Base-by-base conservation (phyloP, 495 filamentous ascomycete genomes). In the Chaetomium fimeti region DNA sequence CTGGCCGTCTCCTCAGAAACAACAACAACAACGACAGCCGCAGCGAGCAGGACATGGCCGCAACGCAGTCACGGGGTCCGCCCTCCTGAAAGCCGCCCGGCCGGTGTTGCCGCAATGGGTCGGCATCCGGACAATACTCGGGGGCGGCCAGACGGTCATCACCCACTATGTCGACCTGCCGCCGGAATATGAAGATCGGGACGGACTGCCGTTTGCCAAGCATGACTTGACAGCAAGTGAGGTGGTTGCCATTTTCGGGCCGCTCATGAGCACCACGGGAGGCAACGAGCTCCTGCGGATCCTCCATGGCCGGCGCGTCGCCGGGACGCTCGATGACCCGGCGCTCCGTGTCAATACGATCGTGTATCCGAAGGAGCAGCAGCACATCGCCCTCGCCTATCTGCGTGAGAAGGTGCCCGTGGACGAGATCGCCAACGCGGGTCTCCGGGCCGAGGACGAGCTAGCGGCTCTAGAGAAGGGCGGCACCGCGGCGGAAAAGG, bases 251-350 rank as follows among this genome's bases (percentile, higher is more conserved):
- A 83, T 94, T 5, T 93, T 96, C 66, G 85, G 87, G 1, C 69
- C 76, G 0, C 74, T 77, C 13, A 69, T 89, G 25, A 71, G 79
- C 25, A 74, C 76, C 1, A 65, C 71, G 3, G 68, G 77, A 24
- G 92, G 85, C 54, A 93, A 92, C 69, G 78, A 79, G 27, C 75
- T 92, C 18, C 75, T 96, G 6, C 76, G 77, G 29, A 82, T 91
- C 38, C 76, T 95, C 2, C 91, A 97, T 69, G 85, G 84, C 28
- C 85, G 90, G 52, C 86, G 92, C 24, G 78, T 91, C 15, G 83
- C 85, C 13, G 92, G 92, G 22, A 92, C 90, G 0, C 80, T 93
- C 11, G 87, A 91, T 47, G 81, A 80, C 75, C 83, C 75, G 13
- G 60, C 24, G 24, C 65, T 78, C 16, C 56, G 67, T 43, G 60